Base-by-base conservation (phyloP, 192 early-diverging fungal species). In the Coemansia sp. region DNA sequence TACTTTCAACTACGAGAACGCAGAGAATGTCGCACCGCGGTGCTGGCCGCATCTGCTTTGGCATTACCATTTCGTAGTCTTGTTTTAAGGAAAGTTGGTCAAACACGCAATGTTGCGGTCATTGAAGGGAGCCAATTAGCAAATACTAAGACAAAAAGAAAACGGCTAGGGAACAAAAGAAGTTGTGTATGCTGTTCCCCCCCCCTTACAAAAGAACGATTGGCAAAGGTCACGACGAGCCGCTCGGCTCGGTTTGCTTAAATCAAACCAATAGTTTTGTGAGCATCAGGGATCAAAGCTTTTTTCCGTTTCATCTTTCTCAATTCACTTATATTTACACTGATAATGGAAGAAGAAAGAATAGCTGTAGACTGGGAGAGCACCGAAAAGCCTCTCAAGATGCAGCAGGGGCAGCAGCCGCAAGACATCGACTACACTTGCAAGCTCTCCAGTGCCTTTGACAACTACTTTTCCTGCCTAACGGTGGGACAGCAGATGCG, bases 1-100 rank as follows among this genome's bases (percentile, higher is more conserved):
- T 72, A 59, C 73, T 81, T 55, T 81, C 78, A 27, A 81, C 63
- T 5, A 81, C 78, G 37, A 81, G 63, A 22, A 81, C 78, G 41
- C 78, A 81, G 20, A 81, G 68, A 52, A 72, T 81, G 59, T 81
- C 78, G 67, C 60, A 79, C 40, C 76, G 67, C 60, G 59, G 76
- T 30, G 63, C 64, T 48, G 76, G 63, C 52, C 76, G 70, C 63
- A 74, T 79, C 47, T 73, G 76, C 50, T 65, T 79, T 30, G 70
- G 61, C 38, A 65, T 48, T 17, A 74, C 76, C 76, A 79, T 79
- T 13, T 9, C n/a, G n/a, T n/a, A n/a, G n/a, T n/a, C n/a, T n/a
- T n/a, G n/a, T n/a, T n/a, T n/a, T n/a, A n/a, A n/a, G n/a, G n/a
- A n/a, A n/a, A n/a, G n/a, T n/a, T n/a, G n/a, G n/a, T n/a, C n/a